These are phyloP conservation scores for Candida multigemmis DNA, from an alignment of 805 yeast genomes.

Conservation along the genomic window DNA sequence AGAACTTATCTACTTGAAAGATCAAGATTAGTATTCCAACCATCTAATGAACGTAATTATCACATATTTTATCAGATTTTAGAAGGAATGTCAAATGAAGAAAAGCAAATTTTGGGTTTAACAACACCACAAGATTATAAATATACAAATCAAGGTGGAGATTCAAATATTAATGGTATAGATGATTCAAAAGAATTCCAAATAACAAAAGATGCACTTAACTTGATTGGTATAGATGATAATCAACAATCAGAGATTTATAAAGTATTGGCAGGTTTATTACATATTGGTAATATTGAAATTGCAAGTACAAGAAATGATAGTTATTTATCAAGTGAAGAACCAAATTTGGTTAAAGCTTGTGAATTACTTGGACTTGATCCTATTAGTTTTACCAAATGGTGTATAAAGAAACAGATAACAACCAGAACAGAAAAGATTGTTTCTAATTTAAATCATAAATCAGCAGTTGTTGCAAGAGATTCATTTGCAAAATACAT, in stretches of 20 bases:
- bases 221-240: conserved; percentile 64
- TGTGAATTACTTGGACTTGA: conserved; percentile 80
- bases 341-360: conserved; percentile 74
- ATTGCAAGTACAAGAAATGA: conserved; percentile 78
- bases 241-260: conserved; percentile 60
- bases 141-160: conserved; percentile 88
- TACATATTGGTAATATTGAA: conserved; percentile 89
- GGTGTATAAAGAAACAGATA: conserved; percentile 90
- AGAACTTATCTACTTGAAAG: conserved; percentile 90
- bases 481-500: conserved; percentile 96
- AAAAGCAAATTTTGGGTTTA: conserved; percentile 52
- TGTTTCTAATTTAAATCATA: conserved; percentile 69
- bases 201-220: conserved; percentile 68
- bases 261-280: conserved; percentile 74
- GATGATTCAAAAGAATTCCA: conserved; percentile 76
- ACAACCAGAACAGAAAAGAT: conserved; percentile 89
- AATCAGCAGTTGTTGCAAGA: conserved; percentile 83
- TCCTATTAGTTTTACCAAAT: conserved; percentile 65
- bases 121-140: conserved; percentile 58
- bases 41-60: conserved; percentile 82
- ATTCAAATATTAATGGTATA: conserved; percentile 58
- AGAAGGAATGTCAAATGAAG: conserved; percentile 55
- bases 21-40: conserved; percentile 91
- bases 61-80: conserved; percentile 89
- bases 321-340: conserved; percentile 76